Conservation (phyloP, 2,329 filamentous ascomycete species). For the Scedosporium apiospermum region DNA sequence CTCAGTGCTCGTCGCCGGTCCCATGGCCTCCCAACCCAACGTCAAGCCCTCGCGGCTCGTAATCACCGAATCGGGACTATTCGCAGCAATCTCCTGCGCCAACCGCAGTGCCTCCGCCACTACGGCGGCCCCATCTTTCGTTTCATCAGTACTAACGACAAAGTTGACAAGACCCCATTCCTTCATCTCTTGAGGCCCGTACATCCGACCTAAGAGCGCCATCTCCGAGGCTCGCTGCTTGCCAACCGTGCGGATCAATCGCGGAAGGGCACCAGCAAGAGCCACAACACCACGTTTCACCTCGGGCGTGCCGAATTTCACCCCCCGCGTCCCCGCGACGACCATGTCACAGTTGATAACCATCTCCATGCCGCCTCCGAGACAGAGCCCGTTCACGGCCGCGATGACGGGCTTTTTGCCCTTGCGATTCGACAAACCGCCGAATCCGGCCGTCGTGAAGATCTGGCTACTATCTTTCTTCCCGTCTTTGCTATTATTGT, state of each 20-base stretch:
- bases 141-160: slow-evolving; percentile 35
- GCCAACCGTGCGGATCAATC: slow-evolving; percentile 57
- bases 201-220: slow-evolving; percentile 52
- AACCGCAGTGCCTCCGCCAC: slow-evolving; percentile 50
- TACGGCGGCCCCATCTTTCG: slow-evolving; percentile 27
- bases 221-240: slow-evolving; percentile 62
- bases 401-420: slow-evolving; percentile 69
- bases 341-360: slow-evolving; percentile 64
- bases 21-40: slow-evolving; percentile 61
- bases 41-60: slow-evolving; percentile 64
- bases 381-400: slow-evolving; percentile 65
- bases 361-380: slow-evolving; percentile 73
- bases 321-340: slow-evolving; percentile 42
- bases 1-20: slow-evolving; percentile 53
- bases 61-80: slow-evolving; percentile 68
- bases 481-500: slow-evolving; percentile 29
- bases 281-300: slow-evolving; percentile 62
- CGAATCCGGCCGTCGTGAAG: slow-evolving; percentile 45
- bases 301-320: slow-evolving; percentile 62
- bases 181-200: slow-evolving; percentile 49
- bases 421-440: slow-evolving; percentile 52
- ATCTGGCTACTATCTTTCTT: background rate
- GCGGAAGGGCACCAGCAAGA: slow-evolving; percentile 59
- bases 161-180: slow-evolving; percentile 64
- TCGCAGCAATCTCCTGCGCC: slow-evolving; percentile 51